These are phyloP conservation scores for Sistotremastrum niveocremeum DNA, from an alignment of 768 basidiomycete genomes.

Conservation along the genomic window DNA sequence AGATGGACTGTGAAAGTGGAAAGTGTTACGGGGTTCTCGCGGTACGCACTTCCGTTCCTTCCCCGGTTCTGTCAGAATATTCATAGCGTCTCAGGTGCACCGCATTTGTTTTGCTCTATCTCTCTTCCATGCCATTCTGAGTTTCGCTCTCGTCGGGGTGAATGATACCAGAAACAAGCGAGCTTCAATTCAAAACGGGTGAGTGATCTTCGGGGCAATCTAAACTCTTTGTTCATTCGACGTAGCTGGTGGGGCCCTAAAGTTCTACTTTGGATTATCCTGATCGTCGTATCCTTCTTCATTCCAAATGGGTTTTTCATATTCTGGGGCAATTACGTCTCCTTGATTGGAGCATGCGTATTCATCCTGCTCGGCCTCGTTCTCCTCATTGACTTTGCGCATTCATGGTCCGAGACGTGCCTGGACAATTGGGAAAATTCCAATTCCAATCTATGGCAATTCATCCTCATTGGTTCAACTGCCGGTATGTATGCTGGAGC, in stretches of 20 bases:
- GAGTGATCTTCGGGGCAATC: constrained; percentile 10
- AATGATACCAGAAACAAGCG: constrained; percentile 85
- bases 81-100: constrained; percentile 47
- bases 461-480: constrained; percentile 87
- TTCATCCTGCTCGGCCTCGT: constrained; percentile 97
- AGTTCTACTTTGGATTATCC: constrained; percentile 73
- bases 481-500: constrained; percentile 75
- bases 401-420: constrained; percentile 96
- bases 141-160: constrained; percentile 70
- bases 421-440: constrained; percentile 90
- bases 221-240: constrained; percentile 1
- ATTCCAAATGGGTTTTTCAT: constrained; percentile 98
- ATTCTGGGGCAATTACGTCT: constrained; percentile 91
- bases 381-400: constrained; percentile 95
- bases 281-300: constrained; percentile 76
- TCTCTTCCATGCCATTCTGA: constrained; percentile 76
- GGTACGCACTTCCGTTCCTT: constrained; percentile 31
- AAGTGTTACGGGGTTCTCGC: constrained; percentile 96
- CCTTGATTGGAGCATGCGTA: constrained; percentile 81
- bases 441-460: constrained; percentile 87
- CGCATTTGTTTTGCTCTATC: constrained; percentile 92
- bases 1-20: constrained; percentile 89
- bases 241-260: constrained; percentile 98
- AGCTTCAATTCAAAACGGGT: constrained; percentile 96
- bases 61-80: background rate